Evolutionary conservation across 306 rosid species (phyloP).

Genomic region (Malus domestica): DNA sequence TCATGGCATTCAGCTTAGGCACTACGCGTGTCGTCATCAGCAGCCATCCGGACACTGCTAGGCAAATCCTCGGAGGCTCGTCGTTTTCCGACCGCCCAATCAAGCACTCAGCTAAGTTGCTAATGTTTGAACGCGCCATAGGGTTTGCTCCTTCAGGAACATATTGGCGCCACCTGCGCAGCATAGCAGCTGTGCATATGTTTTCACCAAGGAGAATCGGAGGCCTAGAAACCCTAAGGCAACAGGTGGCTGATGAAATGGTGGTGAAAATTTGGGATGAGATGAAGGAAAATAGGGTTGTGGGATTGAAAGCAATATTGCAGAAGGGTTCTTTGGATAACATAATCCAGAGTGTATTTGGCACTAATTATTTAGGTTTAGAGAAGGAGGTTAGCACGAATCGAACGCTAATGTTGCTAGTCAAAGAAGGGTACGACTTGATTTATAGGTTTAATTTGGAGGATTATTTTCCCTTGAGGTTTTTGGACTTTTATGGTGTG

Average conservation of each 20-base stretch:
- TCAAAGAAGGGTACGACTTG: slow-evolving; percentile 70
- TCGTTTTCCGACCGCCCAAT: slow-evolving; percentile 78
- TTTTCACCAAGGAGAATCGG: slow-evolving; percentile 67
- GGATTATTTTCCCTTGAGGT: slow-evolving; percentile 57
- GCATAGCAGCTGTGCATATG: slow-evolving; percentile 57
- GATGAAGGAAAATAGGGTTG: slow-evolving; percentile 43
- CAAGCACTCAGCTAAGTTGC: slow-evolving; percentile 54
- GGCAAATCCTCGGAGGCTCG: slow-evolving; percentile 50
- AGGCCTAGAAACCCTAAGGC: slow-evolving; percentile 41
- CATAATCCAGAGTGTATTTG: slow-evolving; percentile 76
- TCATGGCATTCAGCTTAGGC: slow-evolving; percentile 73
- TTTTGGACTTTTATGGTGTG: slow-evolving; percentile 73
- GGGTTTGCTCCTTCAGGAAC: slow-evolving; percentile 75
- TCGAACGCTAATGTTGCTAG: slow-evolving; percentile 35
- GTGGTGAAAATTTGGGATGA: slow-evolving; percentile 14
- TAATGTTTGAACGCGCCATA: slow-evolving; percentile 89
- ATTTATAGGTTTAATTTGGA: slow-evolving; percentile 55
- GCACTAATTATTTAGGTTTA: slow-evolving; percentile 17
- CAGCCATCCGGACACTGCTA: slow-evolving; percentile 82
- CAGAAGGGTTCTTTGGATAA: slow-evolving; percentile 60
- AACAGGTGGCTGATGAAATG: slow-evolving; percentile 43
- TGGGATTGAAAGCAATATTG: slow-evolving; percentile 42
- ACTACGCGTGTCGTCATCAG: slow-evolving; percentile 59
- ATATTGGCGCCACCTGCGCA: slow-evolving; percentile 69
- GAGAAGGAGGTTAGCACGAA: neutral